Base-by-base conservation (phyloP, 2,329 filamentous ascomycete genomes). In the Fusarium sp. region DNA sequence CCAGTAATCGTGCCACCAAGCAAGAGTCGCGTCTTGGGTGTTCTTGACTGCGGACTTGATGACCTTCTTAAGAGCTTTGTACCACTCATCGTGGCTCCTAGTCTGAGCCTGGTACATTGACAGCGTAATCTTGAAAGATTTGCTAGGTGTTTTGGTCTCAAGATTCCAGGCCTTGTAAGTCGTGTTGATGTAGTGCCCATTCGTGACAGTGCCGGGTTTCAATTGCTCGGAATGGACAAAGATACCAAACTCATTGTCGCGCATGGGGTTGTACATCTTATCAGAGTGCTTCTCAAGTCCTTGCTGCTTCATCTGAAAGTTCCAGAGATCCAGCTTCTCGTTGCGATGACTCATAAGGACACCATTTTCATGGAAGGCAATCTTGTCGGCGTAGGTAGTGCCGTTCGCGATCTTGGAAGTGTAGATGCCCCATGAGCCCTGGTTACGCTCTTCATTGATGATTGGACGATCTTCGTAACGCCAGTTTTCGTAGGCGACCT, bases 321-420 rank as follows among this genome's bases (percentile, higher is more conserved):
- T 42, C 63, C 47, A 66, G 0, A 65, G 35, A 40, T 58, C 60
- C 5, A 66, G 7, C 7, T 58, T 66, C 7, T 65, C 60, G 2
- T 66, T 66, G 0, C 63, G 49, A 25, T 65, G 63, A 33, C 63
- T 66, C 60, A 65, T 49, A 4, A 66, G 40, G 0, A 66, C 63
- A 5, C 63, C 63, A 1, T 49, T 66, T 11, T 66, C 42, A 12
- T 65, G 49, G 47, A 65, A 65, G 1, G 6, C 25, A 5, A 66
- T 65, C 18, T 66, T 58, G 12, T 66, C 60, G 18, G 60, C 60
- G 11, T 66, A 65, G 0, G 63, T 65, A 13, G 63, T 66, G 1
- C 63, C 63, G 7, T 66, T 66, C 9, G 63, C 63, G 32, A 65
- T 30, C 16, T 66, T 66, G 13, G 63, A 66, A 2, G 60, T 66